Evolutionary conservation across 129 eudicot genomes (phyloP).

Genomic region (Solidago caesia): DNA sequence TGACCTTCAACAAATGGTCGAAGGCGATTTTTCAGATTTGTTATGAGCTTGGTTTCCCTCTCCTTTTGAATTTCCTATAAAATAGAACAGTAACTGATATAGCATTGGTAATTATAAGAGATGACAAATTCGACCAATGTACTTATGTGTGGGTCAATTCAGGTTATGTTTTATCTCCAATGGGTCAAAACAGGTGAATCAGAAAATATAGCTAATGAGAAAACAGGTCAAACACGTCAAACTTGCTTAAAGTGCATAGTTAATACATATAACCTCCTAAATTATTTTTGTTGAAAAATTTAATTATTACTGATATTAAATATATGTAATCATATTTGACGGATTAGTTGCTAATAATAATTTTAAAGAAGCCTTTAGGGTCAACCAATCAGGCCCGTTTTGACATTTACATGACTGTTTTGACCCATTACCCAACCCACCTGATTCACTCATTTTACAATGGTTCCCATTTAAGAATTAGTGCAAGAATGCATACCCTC

Average conservation of each 20-base stretch:
- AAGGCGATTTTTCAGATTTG: conserved; percentile 61
- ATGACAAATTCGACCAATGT: too few relatives aligned
- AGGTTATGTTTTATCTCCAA: neutral
- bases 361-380: neutral
- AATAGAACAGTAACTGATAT: neutral
- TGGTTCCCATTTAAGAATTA: neutral
- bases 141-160: neutral
- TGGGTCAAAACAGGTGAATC: neutral
- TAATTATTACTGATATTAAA: too few relatives aligned
- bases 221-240: neutral
- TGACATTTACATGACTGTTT: neutral
- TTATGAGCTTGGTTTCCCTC: conserved; percentile 73
- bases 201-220: neutral
- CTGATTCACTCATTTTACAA: neutral
- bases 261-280: neutral
- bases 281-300: too few relatives aligned
- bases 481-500: conserved; percentile 41
- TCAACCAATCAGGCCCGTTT: neutral
- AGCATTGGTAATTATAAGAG: neutral
- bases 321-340: neutral
- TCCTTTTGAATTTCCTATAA: conserved; percentile 64
- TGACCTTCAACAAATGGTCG: conserved; percentile 67
- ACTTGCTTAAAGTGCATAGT: neutral
- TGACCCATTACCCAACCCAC: neutral
- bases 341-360: neutral